Conservation (phyloP, 768 basidiomycete genomes). For the Amanita pseudoporphyria region DNA sequence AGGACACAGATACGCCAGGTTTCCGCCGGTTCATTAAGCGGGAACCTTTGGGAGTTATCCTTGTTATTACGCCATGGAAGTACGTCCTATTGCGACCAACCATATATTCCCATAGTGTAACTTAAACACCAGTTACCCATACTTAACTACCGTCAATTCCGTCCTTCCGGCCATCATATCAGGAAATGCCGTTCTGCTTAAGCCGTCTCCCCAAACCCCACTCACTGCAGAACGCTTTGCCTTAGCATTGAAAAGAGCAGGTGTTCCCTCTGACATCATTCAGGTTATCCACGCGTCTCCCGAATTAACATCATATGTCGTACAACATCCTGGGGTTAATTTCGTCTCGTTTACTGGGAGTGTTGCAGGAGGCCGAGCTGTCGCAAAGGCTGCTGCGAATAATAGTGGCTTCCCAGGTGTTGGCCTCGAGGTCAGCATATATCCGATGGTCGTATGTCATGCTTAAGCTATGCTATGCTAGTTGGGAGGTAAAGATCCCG, state of each 20-base stretch:
- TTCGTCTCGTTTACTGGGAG: constrained; percentile 90
- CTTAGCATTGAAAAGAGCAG: constrained; percentile 58
- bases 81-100: constrained; percentile 23
- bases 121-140: constrained; percentile 59
- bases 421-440: constrained; percentile 57
- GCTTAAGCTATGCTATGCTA: constrained; percentile 18
- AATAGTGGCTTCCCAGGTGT: constrained; percentile 78
- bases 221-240: constrained; percentile 76
- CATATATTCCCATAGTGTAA: neutral
- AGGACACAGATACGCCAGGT: constrained; percentile 73
- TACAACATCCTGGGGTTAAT: constrained; percentile 57
- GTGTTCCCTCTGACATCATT: constrained; percentile 66
- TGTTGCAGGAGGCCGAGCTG: constrained; percentile 65
- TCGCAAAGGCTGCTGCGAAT: constrained; percentile 60
- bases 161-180: constrained; percentile 87
- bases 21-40: constrained; percentile 80
- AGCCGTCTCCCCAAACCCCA: constrained; percentile 96
- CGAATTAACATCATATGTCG: constrained; percentile 44
- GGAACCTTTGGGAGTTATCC: constrained; percentile 76
- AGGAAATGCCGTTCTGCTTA: constrained; percentile 85
- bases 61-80: constrained; percentile 93
- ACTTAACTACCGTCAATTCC: constrained; percentile 84
- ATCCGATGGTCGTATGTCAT: neutral
- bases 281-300: constrained; percentile 72
- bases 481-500: constrained; percentile 97